Evolutionary conservation across 2,329 filamentous ascomycete species (phyloP), one percentile per base, ranked within the genome.

Genomic region (Aspergillus latus): DNA sequence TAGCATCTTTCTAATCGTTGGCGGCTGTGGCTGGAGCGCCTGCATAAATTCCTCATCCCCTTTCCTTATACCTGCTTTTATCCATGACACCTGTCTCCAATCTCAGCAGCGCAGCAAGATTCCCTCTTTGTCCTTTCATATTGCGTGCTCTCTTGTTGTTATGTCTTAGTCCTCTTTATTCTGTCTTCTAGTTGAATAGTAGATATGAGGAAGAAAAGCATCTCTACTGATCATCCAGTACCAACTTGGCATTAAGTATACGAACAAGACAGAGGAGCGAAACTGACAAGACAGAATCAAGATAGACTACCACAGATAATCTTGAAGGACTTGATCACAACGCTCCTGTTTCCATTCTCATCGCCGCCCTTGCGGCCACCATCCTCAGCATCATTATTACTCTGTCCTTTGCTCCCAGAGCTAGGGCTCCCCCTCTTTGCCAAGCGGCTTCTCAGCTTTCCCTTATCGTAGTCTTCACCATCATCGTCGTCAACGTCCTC

Each of bases 31-130:
- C 61, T 62, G 62, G 62, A 60, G 55, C 62, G 59, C 59, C 61
- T 62, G 64, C 65, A 65, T 66, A 62, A 64, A 59, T 56, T 60
- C 59, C 57, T 63, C 52, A 40, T 58, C 57, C 52, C 53, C n/a
- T 58, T 55, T 48, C 39, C 51, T 56, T 56, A 56, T 63, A 55
- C 54, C 56, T 62, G 56, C 58, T 64, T 66, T 61, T 55, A 63
- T 62, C 61, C 59, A 64, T 65, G 62, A 62, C 64, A 64, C 60
- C 66, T 64, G 65, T 66, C 65, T 57, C 67, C 64, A 69, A 68
- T 70, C 64, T 69, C 64, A 69, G 65, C 70, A 72, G 67, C 69
- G 68, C 70, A 70, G 68, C 70, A 72, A 73, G 68, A 73, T 71
- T 73, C 70, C 70, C 70, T 72, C 68, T 72, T 68, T 66, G 65